phyloP scores from a whole-genome alignment of 208 protist genomes.

The Wallacemonas rigidus region DNA sequence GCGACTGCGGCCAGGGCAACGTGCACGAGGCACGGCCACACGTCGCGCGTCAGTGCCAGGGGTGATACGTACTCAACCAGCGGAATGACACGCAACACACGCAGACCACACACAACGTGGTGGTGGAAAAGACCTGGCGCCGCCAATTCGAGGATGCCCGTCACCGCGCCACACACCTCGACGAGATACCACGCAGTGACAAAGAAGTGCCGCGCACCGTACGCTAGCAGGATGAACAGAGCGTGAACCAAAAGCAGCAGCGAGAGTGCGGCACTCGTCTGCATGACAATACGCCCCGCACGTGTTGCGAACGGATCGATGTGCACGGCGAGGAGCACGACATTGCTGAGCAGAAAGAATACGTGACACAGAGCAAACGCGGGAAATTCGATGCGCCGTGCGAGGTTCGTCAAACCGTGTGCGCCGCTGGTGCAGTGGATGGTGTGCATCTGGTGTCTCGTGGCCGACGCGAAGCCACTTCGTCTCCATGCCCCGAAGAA shows the following conservation, averaged over 20 bases:
- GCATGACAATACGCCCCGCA: constrained; percentile 17
- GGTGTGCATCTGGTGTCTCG: constrained; percentile 8
- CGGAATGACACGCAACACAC: constrained; percentile 47
- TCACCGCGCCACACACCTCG: constrained; percentile 40
- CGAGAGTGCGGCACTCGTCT: constrained; percentile 28
- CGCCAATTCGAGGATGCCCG: constrained; percentile 44
- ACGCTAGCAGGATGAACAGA: constrained; percentile 33
- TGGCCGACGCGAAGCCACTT: constrained; percentile 3
- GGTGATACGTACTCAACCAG: constrained; percentile 27
- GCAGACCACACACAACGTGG: constrained; percentile 30
- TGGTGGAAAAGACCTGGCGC: constrained; percentile 20
- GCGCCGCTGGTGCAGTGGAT: not conserved
- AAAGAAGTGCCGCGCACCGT: constrained; percentile 20
- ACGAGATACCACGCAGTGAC: constrained; percentile 45
- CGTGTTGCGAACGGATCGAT: constrained; percentile 21
- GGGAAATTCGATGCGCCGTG: constrained; percentile 23
- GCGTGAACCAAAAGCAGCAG: constrained; percentile 50
- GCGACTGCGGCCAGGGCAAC: constrained; percentile 25
- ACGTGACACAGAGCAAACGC: constrained; percentile 30
- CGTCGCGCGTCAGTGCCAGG: not conserved
- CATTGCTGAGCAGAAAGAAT: constrained; percentile 33
- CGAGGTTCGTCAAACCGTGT: constrained; percentile 9
- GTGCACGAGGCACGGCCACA: constrained; percentile 22
- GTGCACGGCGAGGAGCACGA: constrained; percentile 43
- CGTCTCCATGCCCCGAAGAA: not conserved